Evolutionary conservation across 129 eudicot genomes (phyloP), one percentile per base, ranked within the genome.

Genomic region (Chrysanthemum seticuspe): DNA sequence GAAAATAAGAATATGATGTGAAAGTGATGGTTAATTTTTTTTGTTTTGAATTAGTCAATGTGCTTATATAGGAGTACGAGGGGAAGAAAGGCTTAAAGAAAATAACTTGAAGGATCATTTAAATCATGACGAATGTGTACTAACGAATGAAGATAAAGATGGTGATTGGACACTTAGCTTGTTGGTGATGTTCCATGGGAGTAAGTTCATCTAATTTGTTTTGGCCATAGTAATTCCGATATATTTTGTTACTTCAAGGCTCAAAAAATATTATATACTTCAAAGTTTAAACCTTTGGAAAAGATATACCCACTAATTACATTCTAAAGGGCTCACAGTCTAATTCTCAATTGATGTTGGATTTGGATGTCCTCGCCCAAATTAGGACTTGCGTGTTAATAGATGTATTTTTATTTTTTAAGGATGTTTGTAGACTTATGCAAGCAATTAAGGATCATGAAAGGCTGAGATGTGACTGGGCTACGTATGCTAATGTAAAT

Each of bases 131-230:
- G 97, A 90, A 49, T 85, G 84, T 31, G 99, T 95, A 74, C 80
- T 90, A 18, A 90, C 98, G 0, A 90, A 93, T 73, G 97, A 93
- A 86, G 98, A 93, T 70, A 93, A 93, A 79, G 97, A 93, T 56
- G 91, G 93, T 9, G 97, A 93, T 68, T 93, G 98, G 98, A 93
- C 89, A 1, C 21, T 21, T 21, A 21, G 98, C 95, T 93, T 18
- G 98, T 89, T 66, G 98, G 97, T 7, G 98, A 93, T 79, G 98
- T 93, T 70, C 98, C 99, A 13, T 95, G 99, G 99, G 96, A 81
- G 99, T 95, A 85, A 80, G 97, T 83, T 72, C 56, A 40, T 57
- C 4, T 19, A 67, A 5, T 29, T 5, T 23, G 6, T 62, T 62
- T 7, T 12, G 34, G 13, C 18, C 34, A 14, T 29, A 5, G 44